Percentiles rank a stretch among this genome's conserved stretches.
These are phyloP conservation scores for Saksenaea oblongispora DNA, from an alignment of 371 early-diverging fungal species.

Conservation along the genomic window DNA sequence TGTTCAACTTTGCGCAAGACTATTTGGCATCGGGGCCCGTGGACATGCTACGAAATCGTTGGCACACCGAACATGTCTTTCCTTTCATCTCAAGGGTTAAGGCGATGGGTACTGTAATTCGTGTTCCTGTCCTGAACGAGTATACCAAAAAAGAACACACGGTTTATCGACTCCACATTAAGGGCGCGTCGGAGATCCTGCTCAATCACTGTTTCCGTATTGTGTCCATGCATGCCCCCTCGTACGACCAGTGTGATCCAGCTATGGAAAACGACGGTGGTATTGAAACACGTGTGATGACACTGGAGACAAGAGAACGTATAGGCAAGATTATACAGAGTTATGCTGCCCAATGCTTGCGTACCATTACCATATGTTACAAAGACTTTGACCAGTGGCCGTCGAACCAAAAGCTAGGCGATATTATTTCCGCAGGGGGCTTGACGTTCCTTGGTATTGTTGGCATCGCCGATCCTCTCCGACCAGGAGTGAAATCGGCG, in stretches of 20 bases:
- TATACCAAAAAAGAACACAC: conserved; percentile 19
- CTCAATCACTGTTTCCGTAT: conserved; percentile 37
- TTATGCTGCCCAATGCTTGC: conserved; percentile 67
- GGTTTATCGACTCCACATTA: conserved; percentile 68
- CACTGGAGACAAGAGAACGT: conserved; percentile 39
- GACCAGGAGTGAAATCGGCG: conserved; percentile 69
- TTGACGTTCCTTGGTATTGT: conserved; percentile 62
- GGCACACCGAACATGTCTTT: conserved; percentile 58
- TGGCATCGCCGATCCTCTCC: conserved; percentile 78
- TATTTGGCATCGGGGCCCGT: conserved; percentile 47
- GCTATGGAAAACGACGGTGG: conserved; percentile 26
- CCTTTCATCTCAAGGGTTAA: conserved; percentile 88
- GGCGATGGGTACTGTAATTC: conserved; percentile 83
- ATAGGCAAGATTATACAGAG: conserved; percentile 58
- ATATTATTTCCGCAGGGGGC: conserved; percentile 40
- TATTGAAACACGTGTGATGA: conserved; percentile 52
- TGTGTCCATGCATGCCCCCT: conserved; percentile 42
- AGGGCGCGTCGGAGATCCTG: conserved; percentile 88
- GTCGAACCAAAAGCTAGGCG: conserved; percentile 43
- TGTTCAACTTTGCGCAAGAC: conserved; percentile 65
- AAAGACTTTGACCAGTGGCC: conserved; percentile 67
- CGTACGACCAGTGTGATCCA: conserved; percentile 13
- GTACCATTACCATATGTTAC: conserved; percentile 72
- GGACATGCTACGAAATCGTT: conserved; percentile 47
- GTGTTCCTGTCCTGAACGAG: conserved; percentile 32